A percentile compares a stretch with the other conserved stretches of the same genome.
Evolutionary conservation across 2,329 filamentous ascomycete genomes (phyloP).

Genomic region (Calonectria leucothoes): DNA sequence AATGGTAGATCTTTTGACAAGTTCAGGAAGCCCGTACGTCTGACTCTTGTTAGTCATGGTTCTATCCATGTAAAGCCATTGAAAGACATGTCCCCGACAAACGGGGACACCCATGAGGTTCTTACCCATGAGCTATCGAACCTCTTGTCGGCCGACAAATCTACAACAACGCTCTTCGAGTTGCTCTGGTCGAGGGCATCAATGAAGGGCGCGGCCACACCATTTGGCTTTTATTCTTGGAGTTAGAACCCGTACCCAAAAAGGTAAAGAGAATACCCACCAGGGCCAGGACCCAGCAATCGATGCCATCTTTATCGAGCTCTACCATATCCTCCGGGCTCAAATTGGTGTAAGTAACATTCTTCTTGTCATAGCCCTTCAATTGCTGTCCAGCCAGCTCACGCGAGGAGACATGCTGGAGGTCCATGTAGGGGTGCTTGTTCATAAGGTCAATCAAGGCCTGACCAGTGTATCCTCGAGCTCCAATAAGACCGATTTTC

Average conservation of each 20-base stretch:
- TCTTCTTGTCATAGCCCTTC: conserved; percentile 89
- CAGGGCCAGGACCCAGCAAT: too few relatives aligned
- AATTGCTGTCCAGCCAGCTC: conserved; percentile 90
- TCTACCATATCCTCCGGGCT: conserved; percentile 46
- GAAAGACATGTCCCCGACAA: too few relatives aligned
- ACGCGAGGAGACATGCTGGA: conserved; percentile 91
- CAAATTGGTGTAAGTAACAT: conserved; percentile 93
- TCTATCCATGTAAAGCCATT: neutral
- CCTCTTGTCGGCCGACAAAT: conserved; percentile 96
- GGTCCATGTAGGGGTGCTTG: conserved; percentile 88
- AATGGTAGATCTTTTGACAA: conserved; percentile 81
- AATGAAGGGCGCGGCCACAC: too few relatives aligned
- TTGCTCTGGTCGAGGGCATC: too few relatives aligned
- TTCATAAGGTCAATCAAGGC: conserved; percentile 90
- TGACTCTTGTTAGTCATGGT: neutral
- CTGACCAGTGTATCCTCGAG: conserved; percentile 94
- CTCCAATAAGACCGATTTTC: conserved; percentile 88
- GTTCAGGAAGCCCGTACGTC: conserved; percentile 87
- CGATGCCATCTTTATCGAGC: too few relatives aligned
- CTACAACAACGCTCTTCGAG: conserved; percentile 78
- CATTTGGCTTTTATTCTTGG: too few relatives aligned
- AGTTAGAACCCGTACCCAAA: too few relatives aligned
- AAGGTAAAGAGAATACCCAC: too few relatives aligned
- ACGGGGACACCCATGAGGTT: neutral
- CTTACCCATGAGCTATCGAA: conserved; percentile 77